These are phyloP conservation scores for Clonostachys byssicola DNA, from an alignment of 2,329 filamentous ascomycete genomes.

Conservation along the genomic window DNA sequence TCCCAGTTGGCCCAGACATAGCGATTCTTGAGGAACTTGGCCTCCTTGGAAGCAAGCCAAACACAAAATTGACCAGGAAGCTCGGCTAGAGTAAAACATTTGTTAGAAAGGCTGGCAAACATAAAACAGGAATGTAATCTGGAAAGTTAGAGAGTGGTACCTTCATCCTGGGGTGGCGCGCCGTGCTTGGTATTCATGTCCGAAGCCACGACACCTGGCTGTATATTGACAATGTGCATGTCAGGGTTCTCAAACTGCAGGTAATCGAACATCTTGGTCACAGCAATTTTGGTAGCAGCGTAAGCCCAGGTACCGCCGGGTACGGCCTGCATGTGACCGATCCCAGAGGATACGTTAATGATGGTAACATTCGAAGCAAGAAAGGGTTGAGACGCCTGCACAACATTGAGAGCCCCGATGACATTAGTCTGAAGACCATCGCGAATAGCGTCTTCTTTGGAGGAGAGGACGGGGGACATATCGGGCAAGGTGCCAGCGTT, in stretches of 20 bases:
- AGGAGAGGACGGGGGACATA: neutral
- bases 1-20: constrained; percentile 27
- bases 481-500: constrained; percentile 10
- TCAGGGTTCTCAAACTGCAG: constrained; percentile 26
- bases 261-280: constrained; percentile 25
- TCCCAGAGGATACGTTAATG: constrained; percentile 10
- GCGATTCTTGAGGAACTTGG: constrained; percentile 23
- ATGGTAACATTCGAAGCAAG: constrained; percentile 8
- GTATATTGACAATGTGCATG: constrained; percentile 27
- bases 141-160: neutral
- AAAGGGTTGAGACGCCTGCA: constrained; percentile 12
- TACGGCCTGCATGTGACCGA: constrained; percentile 5
- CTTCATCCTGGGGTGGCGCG: neutral
- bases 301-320: constrained; percentile 17
- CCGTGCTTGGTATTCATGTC: constrained; percentile 13
- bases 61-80: constrained; percentile 9
- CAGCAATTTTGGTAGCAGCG: constrained; percentile 24
- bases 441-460: neutral
- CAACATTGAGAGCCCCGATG: constrained; percentile 11
- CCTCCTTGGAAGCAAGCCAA: constrained; percentile 14
- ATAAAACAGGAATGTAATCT: neutral
- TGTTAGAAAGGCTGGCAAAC: neutral
- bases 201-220: constrained; percentile 33
- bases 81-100: constrained; percentile 3
- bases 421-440: constrained; percentile 13